Evolutionary conservation across 2,329 filamentous ascomycete genomes (phyloP).

Genomic region (Chaetomium olivaceum): DNA sequence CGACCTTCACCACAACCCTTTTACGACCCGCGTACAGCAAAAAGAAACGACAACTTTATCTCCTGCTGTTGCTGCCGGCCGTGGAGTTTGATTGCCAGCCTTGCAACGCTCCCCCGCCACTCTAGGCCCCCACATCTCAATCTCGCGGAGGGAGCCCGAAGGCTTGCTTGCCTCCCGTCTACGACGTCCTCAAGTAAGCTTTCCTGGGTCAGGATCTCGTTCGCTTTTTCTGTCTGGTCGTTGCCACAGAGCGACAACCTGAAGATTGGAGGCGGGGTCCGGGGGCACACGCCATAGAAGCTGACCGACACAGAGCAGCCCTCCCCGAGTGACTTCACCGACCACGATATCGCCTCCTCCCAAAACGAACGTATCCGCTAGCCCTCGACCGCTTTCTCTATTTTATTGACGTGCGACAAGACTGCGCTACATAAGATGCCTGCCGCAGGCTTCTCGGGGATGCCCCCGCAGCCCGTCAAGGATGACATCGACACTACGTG

Average conservation of each 20-base stretch:
- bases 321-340: constrained; percentile 1
- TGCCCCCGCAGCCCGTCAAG: constrained; percentile 54
- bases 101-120: constrained; percentile 8
- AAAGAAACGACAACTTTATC: not conserved
- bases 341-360: not conserved
- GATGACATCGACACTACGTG: constrained; percentile 54
- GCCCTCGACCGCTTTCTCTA: not conserved
- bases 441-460: constrained; percentile 13
- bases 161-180: not conserved
- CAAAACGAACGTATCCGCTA: not conserved
- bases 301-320: not conserved
- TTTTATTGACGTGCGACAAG: not conserved
- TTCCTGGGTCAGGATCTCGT: not conserved
- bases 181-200: constrained; percentile 3
- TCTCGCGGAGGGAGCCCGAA: constrained; percentile 8
- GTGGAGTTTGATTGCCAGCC: not conserved
- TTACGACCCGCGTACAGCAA: not conserved
- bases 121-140: constrained; percentile 13
- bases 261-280: not conserved
- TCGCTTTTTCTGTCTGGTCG: not conserved
- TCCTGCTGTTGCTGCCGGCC: not conserved
- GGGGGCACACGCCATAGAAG: not conserved
- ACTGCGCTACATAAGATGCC: constrained; percentile 20
- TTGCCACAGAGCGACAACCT: not conserved
- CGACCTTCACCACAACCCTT: not conserved